Evolutionary conservation across 2,329 filamentous ascomycete species (phyloP).

Genomic region (Colletotrichum chlorophyti): DNA sequence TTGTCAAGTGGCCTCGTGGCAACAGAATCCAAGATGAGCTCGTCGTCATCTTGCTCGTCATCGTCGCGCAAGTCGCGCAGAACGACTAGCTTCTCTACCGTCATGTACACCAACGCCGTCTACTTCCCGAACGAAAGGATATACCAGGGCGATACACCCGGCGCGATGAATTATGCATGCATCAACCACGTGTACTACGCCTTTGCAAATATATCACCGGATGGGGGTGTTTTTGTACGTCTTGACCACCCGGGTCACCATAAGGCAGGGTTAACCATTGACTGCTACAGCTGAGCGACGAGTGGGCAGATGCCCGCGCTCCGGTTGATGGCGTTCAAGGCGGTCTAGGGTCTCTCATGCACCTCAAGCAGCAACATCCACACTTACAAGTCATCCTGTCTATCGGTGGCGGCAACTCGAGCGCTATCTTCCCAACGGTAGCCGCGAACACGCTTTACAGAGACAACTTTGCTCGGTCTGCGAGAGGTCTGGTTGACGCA

Average conservation of each 20-base stretch:
- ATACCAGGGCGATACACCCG: conserved; percentile 76
- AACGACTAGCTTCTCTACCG: conserved; percentile 50
- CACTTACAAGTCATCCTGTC: conserved; percentile 80
- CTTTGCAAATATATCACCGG: conserved; percentile 75
- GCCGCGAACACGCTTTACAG: conserved; percentile 65
- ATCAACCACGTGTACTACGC: conserved; percentile 86
- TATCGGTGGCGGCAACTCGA: conserved; percentile 72
- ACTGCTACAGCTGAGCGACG: conserved; percentile 71
- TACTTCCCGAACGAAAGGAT: conserved; percentile 85
- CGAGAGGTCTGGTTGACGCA: conserved; percentile 70
- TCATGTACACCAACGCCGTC: conserved; percentile 75
- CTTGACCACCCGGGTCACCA: conserved; percentile 14
- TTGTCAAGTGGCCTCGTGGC: background rate
- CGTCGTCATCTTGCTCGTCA: conserved; percentile 41
- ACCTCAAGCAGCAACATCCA: conserved; percentile 73
- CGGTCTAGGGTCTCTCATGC: conserved; percentile 75
- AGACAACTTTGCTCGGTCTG: conserved; percentile 75
- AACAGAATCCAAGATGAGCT: conserved; percentile 41
- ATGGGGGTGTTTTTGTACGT: conserved; percentile 79
- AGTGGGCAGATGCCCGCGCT: conserved; percentile 77
- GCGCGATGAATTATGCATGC: conserved; percentile 75
- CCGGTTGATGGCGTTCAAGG: conserved; percentile 75
- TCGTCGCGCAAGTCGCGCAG: conserved; percentile 54
- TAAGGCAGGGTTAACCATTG: conserved; percentile 1
- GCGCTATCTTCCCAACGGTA: conserved; percentile 71